phyloP scores from a whole-genome alignment of 2,329 filamentous ascomycete genomes.

The Aureobasidium subglaciale region DNA sequence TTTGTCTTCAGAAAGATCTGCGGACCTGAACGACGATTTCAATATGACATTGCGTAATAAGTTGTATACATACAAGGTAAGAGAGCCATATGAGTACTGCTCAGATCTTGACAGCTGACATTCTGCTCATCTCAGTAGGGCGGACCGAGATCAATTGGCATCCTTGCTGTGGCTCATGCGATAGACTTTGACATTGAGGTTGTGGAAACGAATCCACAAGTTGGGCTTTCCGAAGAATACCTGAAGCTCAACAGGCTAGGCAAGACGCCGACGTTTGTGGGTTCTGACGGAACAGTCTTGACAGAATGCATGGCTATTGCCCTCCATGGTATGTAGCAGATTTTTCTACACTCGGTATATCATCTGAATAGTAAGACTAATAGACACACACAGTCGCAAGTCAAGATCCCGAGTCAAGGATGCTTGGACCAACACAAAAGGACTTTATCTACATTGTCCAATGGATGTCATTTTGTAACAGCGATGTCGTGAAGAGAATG shows the following conservation, averaged over 20 bases:
- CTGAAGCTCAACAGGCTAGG: constrained; percentile 75
- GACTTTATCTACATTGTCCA: constrained; percentile 96
- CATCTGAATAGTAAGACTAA: neutral
- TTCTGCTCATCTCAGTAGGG: constrained; percentile 49
- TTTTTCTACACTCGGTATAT: neutral
- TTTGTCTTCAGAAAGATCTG: too few species aligned
- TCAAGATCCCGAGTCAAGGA: constrained; percentile 49
- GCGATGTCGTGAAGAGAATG: constrained; percentile 50
- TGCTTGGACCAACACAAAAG: constrained; percentile 99
- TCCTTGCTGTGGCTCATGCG: constrained; percentile 91
- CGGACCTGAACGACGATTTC: too few species aligned
- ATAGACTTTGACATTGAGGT: constrained; percentile 88
- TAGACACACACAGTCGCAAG: neutral
- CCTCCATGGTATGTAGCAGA: constrained; percentile 68
- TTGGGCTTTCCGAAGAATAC: constrained; percentile 66
- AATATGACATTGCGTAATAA: neutral
- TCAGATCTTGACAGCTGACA: neutral
- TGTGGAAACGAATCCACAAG: constrained; percentile 60
- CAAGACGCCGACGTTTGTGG: constrained; percentile 88
- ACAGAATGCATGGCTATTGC: constrained; percentile 89
- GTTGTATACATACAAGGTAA: neutral
- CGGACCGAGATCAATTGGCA: constrained; percentile 82
- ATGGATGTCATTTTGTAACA: constrained; percentile 97
- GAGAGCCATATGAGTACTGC: too few species aligned
- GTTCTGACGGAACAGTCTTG: constrained; percentile 82